Percentiles rank a stretch among this genome's conserved stretches.
Conservation (phyloP, 495 filamentous ascomycete species). For the Xylaria telfairii region DNA sequence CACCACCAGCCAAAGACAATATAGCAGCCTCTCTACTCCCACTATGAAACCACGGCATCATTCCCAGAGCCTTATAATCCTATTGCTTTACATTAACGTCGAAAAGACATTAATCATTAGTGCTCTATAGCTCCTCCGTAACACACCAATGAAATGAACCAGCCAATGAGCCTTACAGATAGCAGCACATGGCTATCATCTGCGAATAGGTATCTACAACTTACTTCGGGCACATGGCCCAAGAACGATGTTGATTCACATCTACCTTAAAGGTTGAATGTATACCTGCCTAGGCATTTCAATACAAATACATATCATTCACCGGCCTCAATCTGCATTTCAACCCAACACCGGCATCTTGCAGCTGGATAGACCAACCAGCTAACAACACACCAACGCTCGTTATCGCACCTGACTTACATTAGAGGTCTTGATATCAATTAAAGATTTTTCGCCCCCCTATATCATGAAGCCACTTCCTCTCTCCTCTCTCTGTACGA, state of each 20-base stretch:
- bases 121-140: neutral
- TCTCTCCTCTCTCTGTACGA: neutral
- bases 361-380: neutral
- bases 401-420: neutral
- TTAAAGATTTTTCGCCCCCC: neutral
- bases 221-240: neutral
- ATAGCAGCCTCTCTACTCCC: neutral
- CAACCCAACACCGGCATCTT: neutral
- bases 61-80: neutral
- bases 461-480: neutral
- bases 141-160: constrained; percentile 1
- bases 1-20: neutral
- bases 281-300: neutral
- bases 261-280: neutral
- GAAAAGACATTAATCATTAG: neutral
- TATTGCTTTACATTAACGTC: neutral
- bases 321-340: constrained; percentile 7
- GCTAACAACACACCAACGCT: neutral
- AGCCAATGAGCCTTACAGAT: constrained; percentile 1
- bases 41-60: neutral
- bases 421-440: neutral
- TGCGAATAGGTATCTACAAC: constrained; percentile 5
- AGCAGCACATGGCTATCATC: constrained; percentile 1
- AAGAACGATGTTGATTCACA: neutral
- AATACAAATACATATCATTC: neutral